Conservation (phyloP, 306 rosid species). For the Casuarina equisetifolia region DNA sequence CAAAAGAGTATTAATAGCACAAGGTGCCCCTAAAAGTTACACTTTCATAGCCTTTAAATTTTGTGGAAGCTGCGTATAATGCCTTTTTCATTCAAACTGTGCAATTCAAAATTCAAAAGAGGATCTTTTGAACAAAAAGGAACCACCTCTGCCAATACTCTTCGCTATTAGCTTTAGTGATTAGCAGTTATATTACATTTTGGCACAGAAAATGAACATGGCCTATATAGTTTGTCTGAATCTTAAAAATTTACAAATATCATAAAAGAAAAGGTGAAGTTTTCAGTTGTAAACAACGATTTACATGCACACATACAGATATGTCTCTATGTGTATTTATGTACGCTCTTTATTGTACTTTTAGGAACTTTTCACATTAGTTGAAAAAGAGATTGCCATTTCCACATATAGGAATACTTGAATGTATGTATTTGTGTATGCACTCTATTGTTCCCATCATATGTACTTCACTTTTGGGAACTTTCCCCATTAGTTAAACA, state of each 20-base stretch:
- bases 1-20: neutral
- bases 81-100: neutral
- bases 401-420: neutral
- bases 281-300: neutral
- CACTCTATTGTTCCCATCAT: neutral
- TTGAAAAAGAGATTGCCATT: neutral
- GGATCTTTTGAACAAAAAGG: neutral
- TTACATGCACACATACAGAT: neutral
- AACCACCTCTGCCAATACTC: neutral
- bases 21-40: neutral
- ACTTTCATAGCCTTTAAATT: neutral
- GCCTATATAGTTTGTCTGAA: neutral
- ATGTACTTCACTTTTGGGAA: neutral
- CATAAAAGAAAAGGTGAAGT: neutral
- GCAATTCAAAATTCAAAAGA: neutral
- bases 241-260: neutral
- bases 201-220: neutral
- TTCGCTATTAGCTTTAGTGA: neutral
- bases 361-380: neutral
- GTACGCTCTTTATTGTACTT: neutral
- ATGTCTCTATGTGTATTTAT: neutral
- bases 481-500: neutral
- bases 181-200: neutral
- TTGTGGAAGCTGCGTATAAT: neutral
- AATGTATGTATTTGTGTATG: neutral